These are phyloP conservation scores for Salix caprea DNA, from an alignment of 345 rosid genomes.

Conservation along the genomic window DNA sequence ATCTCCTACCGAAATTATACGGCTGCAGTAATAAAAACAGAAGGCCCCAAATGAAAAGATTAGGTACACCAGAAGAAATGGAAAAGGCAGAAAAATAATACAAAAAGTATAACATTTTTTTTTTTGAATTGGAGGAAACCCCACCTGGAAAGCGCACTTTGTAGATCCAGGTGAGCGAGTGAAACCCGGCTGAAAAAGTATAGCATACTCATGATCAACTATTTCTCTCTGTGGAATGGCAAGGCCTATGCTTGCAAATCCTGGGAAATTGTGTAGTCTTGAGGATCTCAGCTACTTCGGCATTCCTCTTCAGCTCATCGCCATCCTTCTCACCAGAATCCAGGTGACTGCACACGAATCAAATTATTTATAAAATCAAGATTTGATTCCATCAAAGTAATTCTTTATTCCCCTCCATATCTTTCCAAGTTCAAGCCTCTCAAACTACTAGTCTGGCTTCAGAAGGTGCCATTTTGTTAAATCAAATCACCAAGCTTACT, in stretches of 20 bases:
- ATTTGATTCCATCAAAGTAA: neutral
- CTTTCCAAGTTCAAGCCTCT: neutral
- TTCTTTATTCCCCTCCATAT: neutral
- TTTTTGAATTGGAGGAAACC: too few species aligned
- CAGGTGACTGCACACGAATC: conserved; percentile 70
- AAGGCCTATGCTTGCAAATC: conserved; percentile 55
- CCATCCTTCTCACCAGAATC: conserved; percentile 99
- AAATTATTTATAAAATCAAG: neutral
- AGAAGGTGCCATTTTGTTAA: neutral
- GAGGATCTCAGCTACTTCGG: conserved; percentile 79
- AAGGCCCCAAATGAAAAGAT: too few species aligned
- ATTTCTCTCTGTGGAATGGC: conserved; percentile 63
- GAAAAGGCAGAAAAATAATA: neutral
- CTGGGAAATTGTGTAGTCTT: conserved; percentile 68
- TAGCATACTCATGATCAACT: conserved; percentile 72
- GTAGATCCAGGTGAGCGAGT: too few species aligned
- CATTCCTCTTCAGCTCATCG: conserved; percentile 80
- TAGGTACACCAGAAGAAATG: too few species aligned
- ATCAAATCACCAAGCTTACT: neutral
- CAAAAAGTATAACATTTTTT: conserved; percentile 16
- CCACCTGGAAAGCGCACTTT: too few species aligned
- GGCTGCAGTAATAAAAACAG: too few species aligned
- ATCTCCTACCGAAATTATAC: too few species aligned
- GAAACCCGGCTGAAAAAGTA: neutral
- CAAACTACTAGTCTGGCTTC: neutral